A percentile compares a stretch with the other conserved stretches of the same genome.
Conservation (phyloP, 2,329 filamentous ascomycete genomes). For the Nigrospora osmanthi region DNA sequence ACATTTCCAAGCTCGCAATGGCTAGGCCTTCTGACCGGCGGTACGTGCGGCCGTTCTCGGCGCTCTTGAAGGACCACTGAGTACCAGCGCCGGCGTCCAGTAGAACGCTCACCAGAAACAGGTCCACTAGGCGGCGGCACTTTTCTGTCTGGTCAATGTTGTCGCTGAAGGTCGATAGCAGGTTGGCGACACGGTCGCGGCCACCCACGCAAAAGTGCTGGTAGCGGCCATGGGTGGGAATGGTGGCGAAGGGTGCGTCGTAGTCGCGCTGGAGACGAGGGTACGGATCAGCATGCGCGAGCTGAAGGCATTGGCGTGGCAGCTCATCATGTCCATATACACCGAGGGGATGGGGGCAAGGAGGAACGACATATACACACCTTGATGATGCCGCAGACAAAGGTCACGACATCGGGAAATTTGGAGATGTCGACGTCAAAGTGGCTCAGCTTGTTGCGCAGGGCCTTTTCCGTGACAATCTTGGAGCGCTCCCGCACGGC, state of each 20-base stretch:
- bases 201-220: constrained; percentile 81
- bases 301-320: background rate
- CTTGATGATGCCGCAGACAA: constrained; percentile 93
- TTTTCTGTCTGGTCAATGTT: constrained; percentile 65
- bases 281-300: background rate
- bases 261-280: constrained; percentile 18
- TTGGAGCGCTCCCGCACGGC: constrained; percentile 75
- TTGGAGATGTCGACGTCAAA: constrained; percentile 85
- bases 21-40: constrained; percentile 16
- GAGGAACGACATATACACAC: constrained; percentile 36
- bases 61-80: constrained; percentile 87
- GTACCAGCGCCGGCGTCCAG: constrained; percentile 85
- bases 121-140: constrained; percentile 66
- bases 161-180: constrained; percentile 27
- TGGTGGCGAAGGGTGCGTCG: constrained; percentile 39
- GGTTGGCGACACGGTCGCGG: constrained; percentile 47
- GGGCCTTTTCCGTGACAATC: constrained; percentile 68
- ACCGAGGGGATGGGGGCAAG: background rate
- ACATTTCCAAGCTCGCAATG: constrained; percentile 78
- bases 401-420: constrained; percentile 74
- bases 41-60: constrained; percentile 20
- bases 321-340: too few relatives aligned
- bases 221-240: constrained; percentile 81
- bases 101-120: constrained; percentile 73
- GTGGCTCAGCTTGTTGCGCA: constrained; percentile 70